phyloP scores from a whole-genome alignment of 2,329 filamentous ascomycete genomes.

The Penicillium sp. region DNA sequence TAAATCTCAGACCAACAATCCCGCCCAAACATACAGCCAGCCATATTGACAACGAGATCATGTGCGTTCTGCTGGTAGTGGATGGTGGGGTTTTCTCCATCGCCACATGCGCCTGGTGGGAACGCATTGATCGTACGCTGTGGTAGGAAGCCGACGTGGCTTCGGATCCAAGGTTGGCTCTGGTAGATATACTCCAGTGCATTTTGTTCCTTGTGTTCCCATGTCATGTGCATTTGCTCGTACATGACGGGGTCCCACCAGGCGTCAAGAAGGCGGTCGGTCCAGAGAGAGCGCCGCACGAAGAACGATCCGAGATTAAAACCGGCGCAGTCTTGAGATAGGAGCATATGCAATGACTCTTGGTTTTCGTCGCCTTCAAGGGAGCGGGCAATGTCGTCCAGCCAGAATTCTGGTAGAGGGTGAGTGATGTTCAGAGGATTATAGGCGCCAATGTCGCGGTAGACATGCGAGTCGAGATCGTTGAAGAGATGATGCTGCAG shows the following conservation, averaged over 20 bases:
- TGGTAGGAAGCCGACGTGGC: constrained; percentile 82
- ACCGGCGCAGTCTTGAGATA: constrained; percentile 90
- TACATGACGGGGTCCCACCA: constrained; percentile 99
- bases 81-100: constrained; percentile 61
- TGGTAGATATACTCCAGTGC: constrained; percentile 88
- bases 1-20: constrained; percentile 99
- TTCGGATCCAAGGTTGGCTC: constrained; percentile 87
- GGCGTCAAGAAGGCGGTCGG: constrained; percentile 84
- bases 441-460: constrained; percentile 94
- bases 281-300: constrained; percentile 79
- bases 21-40: constrained; percentile 91
- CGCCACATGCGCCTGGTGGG: constrained; percentile 79
- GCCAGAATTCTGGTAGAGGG: constrained; percentile 69
- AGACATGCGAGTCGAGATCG: constrained; percentile 68
- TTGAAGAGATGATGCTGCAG: constrained; percentile 90
- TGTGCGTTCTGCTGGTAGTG: constrained; percentile 84
- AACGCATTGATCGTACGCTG: constrained; percentile 95
- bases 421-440: constrained; percentile 94
- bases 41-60: constrained; percentile 98
- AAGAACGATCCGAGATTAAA: constrained; percentile 98
- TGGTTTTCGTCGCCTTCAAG: constrained; percentile 72
- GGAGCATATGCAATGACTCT: constrained; percentile 79
- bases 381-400: constrained; percentile 73
- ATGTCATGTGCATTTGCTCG: constrained; percentile 98
- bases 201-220: constrained; percentile 99